A percentile compares a stretch with the other conserved stretches of the same genome.
Evolutionary conservation across 768 basidiomycete genomes (phyloP).

Genomic region (Boletus subcaerulescens): DNA sequence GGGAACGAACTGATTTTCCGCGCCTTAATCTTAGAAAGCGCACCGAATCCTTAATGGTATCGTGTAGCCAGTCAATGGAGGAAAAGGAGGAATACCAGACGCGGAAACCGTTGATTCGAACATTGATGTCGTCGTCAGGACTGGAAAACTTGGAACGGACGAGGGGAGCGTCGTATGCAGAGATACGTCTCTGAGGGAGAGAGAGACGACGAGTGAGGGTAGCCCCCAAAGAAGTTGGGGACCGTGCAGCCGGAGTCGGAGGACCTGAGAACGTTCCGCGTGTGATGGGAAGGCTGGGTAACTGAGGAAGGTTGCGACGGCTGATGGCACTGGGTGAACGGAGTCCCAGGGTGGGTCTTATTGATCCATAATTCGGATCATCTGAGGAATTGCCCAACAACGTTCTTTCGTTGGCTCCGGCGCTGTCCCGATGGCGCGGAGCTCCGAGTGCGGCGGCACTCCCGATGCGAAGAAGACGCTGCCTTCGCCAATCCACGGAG

Average conservation of each 20-base stretch:
- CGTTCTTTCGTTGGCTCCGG: slow-evolving; percentile 33
- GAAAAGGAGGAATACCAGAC: slow-evolving; percentile 86
- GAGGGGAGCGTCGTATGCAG: slow-evolving; percentile 62
- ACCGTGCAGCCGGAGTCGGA: slow-evolving; percentile 29
- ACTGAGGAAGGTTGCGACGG: slow-evolving; percentile 37
- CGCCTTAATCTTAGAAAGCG: slow-evolving; percentile 72
- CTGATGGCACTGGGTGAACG: slow-evolving; percentile 27
- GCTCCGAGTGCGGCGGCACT: not conserved
- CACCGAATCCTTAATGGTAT: slow-evolving; percentile 89
- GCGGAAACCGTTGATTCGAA: slow-evolving; percentile 80
- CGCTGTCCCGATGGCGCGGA: slow-evolving; percentile 3
- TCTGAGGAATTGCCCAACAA: slow-evolving; percentile 31
- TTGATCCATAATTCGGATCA: slow-evolving; percentile 54
- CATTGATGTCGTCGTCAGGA: slow-evolving; percentile 48
- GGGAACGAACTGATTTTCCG: slow-evolving; percentile 68
- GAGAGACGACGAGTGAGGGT: slow-evolving; percentile 39
- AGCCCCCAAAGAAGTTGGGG: slow-evolving; percentile 32
- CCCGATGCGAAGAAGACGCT: slow-evolving; percentile 58
- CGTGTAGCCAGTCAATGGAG: slow-evolving; percentile 95
- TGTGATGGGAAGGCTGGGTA: slow-evolving; percentile 34
- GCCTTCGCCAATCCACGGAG: slow-evolving; percentile 56
- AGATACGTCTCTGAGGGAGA: slow-evolving; percentile 57
- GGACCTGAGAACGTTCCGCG: slow-evolving; percentile 37
- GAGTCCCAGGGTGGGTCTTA: slow-evolving; percentile 31
- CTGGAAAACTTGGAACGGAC: slow-evolving; percentile 32